These are phyloP conservation scores for Russula compacta DNA, from an alignment of 768 basidiomycete species.

Conservation along the genomic window DNA sequence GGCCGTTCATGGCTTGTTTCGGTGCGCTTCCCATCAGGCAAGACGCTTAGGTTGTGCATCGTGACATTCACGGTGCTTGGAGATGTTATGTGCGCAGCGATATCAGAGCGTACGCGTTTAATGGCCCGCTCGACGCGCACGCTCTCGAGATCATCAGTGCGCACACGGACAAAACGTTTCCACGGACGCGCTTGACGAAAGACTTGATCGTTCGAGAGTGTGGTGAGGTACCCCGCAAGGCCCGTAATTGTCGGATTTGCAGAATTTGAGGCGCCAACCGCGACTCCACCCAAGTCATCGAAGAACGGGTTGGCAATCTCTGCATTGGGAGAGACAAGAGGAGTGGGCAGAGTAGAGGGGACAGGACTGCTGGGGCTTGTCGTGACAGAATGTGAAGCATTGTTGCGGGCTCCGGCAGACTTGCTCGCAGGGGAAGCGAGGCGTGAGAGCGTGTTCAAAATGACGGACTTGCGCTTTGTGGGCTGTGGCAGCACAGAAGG, in stretches of 20 bases:
- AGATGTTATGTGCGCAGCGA: constrained; percentile 58
- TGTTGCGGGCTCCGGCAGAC: constrained; percentile 31
- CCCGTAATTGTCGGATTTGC: constrained; percentile 36
- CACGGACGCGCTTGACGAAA: constrained; percentile 62
- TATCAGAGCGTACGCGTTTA: constrained; percentile 78
- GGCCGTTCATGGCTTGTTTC: constrained; percentile 11
- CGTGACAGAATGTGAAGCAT: constrained; percentile 13
- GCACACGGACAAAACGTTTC: constrained; percentile 79
- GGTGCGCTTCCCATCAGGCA: constrained; percentile 1
- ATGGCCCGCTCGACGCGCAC: constrained; percentile 80
- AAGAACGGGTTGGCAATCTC: constrained; percentile 59
- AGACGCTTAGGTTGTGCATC: constrained; percentile 14
- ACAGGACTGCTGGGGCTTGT: constrained; percentile 23
- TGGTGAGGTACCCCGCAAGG: constrained; percentile 74
- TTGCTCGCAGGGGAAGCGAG: constrained; percentile 65
- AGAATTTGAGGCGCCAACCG: constrained; percentile 23
- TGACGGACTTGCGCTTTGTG: constrained; percentile 70
- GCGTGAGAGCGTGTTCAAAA: constrained; percentile 79
- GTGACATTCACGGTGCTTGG: constrained; percentile 18
- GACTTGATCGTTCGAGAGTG: constrained; percentile 55
- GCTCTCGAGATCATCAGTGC: constrained; percentile 83
- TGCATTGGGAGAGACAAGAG: constrained; percentile 41
- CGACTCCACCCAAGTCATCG: constrained; percentile 21
- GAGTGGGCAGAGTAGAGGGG: constrained; percentile 35
- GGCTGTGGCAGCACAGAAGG: constrained; percentile 43